A percentile compares a stretch with the other conserved stretches of the same genome.
These are phyloP conservation scores for Pseudozyma hubeiensis DNA, from an alignment of 1,284 basidiomycete species.

Conservation along the genomic window DNA sequence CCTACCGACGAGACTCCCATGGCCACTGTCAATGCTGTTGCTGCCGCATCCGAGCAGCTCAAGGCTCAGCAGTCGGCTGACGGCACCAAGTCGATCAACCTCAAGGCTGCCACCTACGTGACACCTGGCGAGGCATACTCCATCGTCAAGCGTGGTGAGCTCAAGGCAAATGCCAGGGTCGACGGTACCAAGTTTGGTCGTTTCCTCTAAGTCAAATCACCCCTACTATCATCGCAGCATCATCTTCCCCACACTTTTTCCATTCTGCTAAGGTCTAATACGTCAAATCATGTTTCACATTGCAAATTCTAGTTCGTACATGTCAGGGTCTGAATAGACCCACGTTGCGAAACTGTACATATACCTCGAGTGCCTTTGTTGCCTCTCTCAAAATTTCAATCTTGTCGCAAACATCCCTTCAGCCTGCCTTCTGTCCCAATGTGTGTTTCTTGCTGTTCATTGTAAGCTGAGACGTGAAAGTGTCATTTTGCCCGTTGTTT, in stretches of 20 bases:
- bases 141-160: conserved; percentile 57
- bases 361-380: conserved; percentile 21
- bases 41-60: conserved; percentile 51
- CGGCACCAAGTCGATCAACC: conserved; percentile 41
- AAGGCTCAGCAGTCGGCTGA: conserved; percentile 44
- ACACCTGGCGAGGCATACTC: conserved; percentile 64
- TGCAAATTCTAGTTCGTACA: conserved; percentile 14
- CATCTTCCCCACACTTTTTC: conserved; percentile 1
- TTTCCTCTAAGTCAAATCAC: conserved; percentile 20
- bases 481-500: no score
- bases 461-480: no score
- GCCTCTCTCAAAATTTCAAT: conserved; percentile 4
- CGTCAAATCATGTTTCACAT: background rate
- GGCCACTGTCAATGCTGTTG: conserved; percentile 33
- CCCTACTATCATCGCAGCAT: conserved; percentile 16
- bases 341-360: conserved; percentile 24
- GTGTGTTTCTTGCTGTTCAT: no score
- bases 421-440: no score
- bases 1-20: conserved; percentile 50
- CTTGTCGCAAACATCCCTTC: background rate
- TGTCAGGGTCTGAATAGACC: background rate
- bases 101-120: conserved; percentile 57
- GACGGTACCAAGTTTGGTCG: conserved; percentile 52
- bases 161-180: conserved; percentile 53
- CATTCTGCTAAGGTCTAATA: conserved; percentile 6